Evolutionary conservation across 305 asterid species (phyloP).

Genomic region (Fraxinus greggii): DNA sequence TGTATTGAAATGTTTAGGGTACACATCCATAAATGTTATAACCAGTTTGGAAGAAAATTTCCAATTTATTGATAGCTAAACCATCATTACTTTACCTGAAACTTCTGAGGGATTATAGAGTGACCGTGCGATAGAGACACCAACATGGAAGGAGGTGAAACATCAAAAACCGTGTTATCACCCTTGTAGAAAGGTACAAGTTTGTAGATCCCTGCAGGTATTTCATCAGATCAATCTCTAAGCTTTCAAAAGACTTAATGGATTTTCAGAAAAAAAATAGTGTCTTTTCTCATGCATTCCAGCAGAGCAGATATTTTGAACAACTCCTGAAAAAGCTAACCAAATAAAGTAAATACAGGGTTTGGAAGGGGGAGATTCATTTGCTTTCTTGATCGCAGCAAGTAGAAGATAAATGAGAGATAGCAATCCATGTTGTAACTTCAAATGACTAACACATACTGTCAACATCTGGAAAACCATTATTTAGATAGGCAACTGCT

Average conservation of each 20-base stretch:
- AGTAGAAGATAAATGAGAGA: slow-evolving; percentile 10
- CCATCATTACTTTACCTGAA: slow-evolving; percentile 61
- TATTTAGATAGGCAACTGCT: background rate
- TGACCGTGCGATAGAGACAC: slow-evolving; percentile 79
- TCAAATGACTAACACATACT: slow-evolving; percentile 2
- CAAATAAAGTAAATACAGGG: background rate
- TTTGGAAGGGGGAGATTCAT: slow-evolving; percentile 1
- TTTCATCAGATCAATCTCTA: slow-evolving; percentile 25
- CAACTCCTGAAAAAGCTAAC: background rate
- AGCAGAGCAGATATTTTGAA: slow-evolving; percentile 15
- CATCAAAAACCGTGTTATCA: slow-evolving; percentile 93
- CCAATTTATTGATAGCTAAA: slow-evolving; percentile 6
- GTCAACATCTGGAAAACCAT: slow-evolving; percentile 2
- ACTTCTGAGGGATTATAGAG: slow-evolving; percentile 61
- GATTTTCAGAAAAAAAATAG: slow-evolving; percentile 11
- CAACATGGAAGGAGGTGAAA: slow-evolving; percentile 78
- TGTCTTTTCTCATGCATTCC: slow-evolving; percentile 12
- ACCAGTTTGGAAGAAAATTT: slow-evolving; percentile 22
- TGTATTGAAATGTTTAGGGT: background rate
- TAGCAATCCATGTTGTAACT: slow-evolving; percentile 11
- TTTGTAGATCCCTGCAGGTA: slow-evolving; percentile 72
- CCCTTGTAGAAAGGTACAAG: slow-evolving; percentile 96
- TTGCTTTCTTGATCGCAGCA: slow-evolving; percentile 13
- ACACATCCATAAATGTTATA: slow-evolving; percentile 3
- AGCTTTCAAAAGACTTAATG: slow-evolving; percentile 15